Evolutionary conservation across 108 stramenopile genomes (phyloP).

Genomic region (Phaeodactylum tricornutum): DNA sequence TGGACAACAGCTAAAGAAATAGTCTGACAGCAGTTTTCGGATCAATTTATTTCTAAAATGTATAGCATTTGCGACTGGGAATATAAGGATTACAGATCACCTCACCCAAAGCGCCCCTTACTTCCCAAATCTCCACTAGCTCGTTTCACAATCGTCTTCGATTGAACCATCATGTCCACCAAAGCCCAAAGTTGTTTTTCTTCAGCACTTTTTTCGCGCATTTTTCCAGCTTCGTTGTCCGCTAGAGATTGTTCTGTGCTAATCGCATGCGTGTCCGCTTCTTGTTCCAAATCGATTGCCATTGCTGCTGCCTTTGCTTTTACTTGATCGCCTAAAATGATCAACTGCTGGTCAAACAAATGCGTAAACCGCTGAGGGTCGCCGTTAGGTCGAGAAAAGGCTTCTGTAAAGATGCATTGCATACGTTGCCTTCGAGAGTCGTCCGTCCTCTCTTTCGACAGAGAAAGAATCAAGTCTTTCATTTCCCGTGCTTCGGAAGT

Average conservation of each 20-base stretch:
- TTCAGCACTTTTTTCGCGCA: constrained; percentile 11
- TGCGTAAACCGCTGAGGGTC: constrained; percentile 20
- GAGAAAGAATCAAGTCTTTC: constrained; percentile 43
- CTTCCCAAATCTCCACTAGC: constrained; percentile 47
- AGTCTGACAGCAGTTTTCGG: too few species aligned
- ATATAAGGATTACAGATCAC: too few species aligned
- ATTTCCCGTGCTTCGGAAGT: constrained; percentile 41
- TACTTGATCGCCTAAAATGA: constrained; percentile 44
- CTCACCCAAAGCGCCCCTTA: constrained; percentile 31
- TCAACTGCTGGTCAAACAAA: constrained; percentile 24
- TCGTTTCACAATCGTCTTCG: constrained; percentile 65
- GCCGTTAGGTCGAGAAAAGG: constrained; percentile 17
- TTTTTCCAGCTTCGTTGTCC: constrained; percentile 1
- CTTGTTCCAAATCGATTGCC: constrained; percentile 9
- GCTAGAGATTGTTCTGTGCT: constrained; percentile 5
- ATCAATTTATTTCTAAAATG: too few species aligned
- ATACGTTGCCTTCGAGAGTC: constrained; percentile 32
- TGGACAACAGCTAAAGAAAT: too few species aligned
- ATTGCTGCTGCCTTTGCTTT: constrained; percentile 30
- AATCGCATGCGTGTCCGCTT: neutral
- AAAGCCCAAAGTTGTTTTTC: constrained; percentile 70
- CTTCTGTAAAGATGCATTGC: constrained; percentile 28
- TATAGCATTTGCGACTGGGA: too few species aligned
- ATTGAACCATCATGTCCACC: constrained; percentile 83
- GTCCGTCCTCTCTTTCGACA: constrained; percentile 51